phyloP scores from a whole-genome alignment of 1,284 basidiomycete species.

The Moesziomyces globuligerus region DNA sequence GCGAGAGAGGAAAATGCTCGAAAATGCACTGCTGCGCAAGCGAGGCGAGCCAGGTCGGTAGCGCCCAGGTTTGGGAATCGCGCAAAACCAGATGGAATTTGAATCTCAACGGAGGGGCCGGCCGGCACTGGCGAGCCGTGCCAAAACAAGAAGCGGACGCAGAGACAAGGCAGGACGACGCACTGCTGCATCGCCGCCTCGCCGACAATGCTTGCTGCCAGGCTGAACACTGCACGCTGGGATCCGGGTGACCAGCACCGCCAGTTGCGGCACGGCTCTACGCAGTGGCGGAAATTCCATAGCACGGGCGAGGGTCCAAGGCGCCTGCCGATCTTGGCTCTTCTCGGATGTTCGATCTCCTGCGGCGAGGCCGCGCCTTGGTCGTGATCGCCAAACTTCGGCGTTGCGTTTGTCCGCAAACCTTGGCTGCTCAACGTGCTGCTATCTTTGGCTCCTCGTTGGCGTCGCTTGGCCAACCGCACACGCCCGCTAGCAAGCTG shows the following conservation, averaged over 20 bases:
- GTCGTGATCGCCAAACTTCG: neutral
- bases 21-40: conserved; percentile 14
- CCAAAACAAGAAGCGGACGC: too few species aligned
- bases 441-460: neutral
- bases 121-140: neutral
- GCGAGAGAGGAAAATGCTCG: conserved; percentile 20
- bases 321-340: neutral
- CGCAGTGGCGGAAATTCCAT: too few species aligned
- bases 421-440: neutral
- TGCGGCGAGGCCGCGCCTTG: too few species aligned
- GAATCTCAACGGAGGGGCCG: neutral
- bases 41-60: conserved; percentile 7
- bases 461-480: too few species aligned
- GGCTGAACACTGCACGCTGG: too few species aligned
- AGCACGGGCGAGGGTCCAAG: neutral
- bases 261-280: too few species aligned
- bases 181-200: too few species aligned
- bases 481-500: too few species aligned
- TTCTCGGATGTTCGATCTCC: neutral
- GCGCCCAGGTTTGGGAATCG: conserved; percentile 20
- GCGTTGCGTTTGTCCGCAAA: too few species aligned
- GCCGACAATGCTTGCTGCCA: too few species aligned
- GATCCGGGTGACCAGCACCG: too few species aligned
- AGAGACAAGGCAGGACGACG: too few species aligned
- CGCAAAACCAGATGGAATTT: conserved; percentile 2